Evolutionary conservation across 441 rosid genomes (phyloP).

Genomic region (Dalechampia spathulata): DNA sequence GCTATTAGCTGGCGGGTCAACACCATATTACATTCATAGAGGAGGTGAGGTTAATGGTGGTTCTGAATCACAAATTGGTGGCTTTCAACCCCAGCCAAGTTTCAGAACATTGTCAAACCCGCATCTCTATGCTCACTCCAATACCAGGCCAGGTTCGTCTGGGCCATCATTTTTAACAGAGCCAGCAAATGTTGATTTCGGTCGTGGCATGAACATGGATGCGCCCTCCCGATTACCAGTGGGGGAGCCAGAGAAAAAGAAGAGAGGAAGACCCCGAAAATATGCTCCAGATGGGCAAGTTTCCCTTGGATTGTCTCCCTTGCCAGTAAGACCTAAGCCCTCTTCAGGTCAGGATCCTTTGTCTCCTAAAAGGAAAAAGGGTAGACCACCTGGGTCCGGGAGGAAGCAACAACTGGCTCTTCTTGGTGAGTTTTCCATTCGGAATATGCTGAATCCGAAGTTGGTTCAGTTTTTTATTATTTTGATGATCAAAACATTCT

Average conservation of each 20-base stretch:
- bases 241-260: constrained; percentile 75
- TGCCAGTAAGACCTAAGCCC: constrained; percentile 45
- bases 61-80: constrained; percentile 43
- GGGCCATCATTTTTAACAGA: constrained; percentile 53
- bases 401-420: constrained; percentile 90
- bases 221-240: too few relatives aligned
- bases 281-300: constrained; percentile 89
- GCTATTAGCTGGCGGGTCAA: constrained; percentile 74
- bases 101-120: constrained; percentile 54
- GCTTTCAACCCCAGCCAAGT: constrained; percentile 49
- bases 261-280: constrained; percentile 95
- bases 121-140: constrained; percentile 40
- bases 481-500: too few relatives aligned
- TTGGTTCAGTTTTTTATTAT: too few relatives aligned
- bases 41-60: constrained; percentile 46
- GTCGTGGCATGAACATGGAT: constrained; percentile 51
- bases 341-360: constrained; percentile 49
- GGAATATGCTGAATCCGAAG: constrained; percentile 12
- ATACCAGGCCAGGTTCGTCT: constrained; percentile 26
- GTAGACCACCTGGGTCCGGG: constrained; percentile 95
- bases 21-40: constrained; percentile 82
- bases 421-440: constrained; percentile 51
- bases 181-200: constrained; percentile 41
- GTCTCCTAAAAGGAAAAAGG: constrained; percentile 55
- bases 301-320: constrained; percentile 74